Conservation (phyloP, 306 rosid genomes). For the Sicyos edulis region DNA sequence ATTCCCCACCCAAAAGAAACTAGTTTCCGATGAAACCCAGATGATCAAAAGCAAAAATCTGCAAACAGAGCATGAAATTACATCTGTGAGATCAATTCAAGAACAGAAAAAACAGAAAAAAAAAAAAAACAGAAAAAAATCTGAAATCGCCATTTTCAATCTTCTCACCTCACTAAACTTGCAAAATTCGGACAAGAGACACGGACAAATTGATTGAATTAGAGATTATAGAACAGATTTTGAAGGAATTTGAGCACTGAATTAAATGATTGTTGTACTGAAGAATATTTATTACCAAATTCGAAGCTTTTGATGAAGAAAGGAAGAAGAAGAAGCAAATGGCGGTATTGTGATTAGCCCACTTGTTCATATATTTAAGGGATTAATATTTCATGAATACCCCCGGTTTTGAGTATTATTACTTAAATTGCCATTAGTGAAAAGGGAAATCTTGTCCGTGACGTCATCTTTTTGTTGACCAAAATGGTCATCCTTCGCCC, state of each 20-base stretch:
- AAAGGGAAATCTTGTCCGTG: background rate
- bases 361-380: conserved; percentile 1
- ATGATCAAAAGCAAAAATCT: conserved; percentile 17
- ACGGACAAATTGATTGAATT: background rate
- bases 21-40: background rate
- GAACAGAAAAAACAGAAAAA: background rate
- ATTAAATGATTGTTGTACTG: conserved; percentile 11
- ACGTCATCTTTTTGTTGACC: conserved; percentile 17
- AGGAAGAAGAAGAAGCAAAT: background rate
- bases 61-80: conserved; percentile 2
- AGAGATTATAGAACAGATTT: background rate
- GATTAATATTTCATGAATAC: background rate
- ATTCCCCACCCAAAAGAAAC: background rate
- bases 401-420: background rate
- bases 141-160: background rate
- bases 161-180: conserved; percentile 7
- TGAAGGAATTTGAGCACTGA: background rate
- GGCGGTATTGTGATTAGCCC: background rate
- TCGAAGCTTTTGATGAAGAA: background rate
- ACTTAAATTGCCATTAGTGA: background rate
- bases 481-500: conserved; percentile 10
- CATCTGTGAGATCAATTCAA: background rate
- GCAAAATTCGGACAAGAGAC: background rate
- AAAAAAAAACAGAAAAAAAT: too few relatives aligned
- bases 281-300: background rate